Percentiles rank a stretch among this genome's conserved stretches.
Evolutionary conservation across 2,329 filamentous ascomycete species (phyloP).

Genomic region (Fusarium solani-melongenae): DNA sequence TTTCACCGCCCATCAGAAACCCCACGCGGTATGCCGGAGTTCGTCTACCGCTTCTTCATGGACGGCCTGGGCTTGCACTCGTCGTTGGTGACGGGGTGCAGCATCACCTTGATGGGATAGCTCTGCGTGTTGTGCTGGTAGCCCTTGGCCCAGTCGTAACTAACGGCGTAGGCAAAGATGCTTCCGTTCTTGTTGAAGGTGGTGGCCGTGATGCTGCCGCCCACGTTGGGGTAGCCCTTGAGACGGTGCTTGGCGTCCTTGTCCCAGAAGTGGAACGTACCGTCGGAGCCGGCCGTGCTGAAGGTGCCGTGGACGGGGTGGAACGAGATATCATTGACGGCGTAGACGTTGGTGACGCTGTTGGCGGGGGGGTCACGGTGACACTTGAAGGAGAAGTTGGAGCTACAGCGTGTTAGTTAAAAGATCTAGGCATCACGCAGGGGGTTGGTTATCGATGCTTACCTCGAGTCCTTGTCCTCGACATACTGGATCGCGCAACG

Average conservation of each 20-base stretch:
- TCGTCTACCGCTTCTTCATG: constrained; percentile 67
- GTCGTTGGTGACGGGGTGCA: constrained; percentile 77
- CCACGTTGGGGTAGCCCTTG: constrained; percentile 87
- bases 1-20: not conserved
- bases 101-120: constrained; percentile 83
- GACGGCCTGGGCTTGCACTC: constrained; percentile 72
- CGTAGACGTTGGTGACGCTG: constrained; percentile 88
- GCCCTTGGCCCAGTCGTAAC: constrained; percentile 99
- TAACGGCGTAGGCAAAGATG: constrained; percentile 89
- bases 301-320: constrained; percentile 98
- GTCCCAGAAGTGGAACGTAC: constrained; percentile 98
- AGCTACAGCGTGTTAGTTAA: constrained; percentile 57
- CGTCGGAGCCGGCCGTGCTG: constrained; percentile 93
- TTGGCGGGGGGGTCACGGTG: constrained; percentile 84
- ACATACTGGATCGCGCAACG: constrained; percentile 98
- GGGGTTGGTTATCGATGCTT: constrained; percentile 42
- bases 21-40: not conserved
- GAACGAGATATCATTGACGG: constrained; percentile 97
- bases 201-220: constrained; percentile 88
- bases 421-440: not conserved
- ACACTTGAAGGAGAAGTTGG: constrained; percentile 99
- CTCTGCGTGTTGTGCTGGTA: constrained; percentile 84
- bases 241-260: constrained; percentile 89
- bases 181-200: constrained; percentile 89
- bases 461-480: constrained; percentile 90